A percentile compares a stretch with the other conserved stretches of the same genome.
These are phyloP conservation scores for Rubus parviflorus DNA, from an alignment of 306 rosid species.

Conservation along the genomic window DNA sequence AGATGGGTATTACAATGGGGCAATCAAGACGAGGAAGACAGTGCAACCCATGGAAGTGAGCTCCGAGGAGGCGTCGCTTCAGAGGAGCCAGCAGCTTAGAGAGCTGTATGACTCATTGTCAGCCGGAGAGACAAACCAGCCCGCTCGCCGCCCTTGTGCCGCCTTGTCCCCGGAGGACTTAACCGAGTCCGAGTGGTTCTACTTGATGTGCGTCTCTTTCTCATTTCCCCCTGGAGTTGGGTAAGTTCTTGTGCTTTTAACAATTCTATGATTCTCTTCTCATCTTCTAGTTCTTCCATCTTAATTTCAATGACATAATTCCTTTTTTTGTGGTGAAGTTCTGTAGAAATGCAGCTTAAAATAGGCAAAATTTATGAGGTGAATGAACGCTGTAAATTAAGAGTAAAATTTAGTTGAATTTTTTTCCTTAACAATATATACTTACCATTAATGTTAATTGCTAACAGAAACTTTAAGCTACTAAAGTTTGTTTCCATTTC, in stretches of 20 bases:
- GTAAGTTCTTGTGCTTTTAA: constrained; percentile 38
- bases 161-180: constrained; percentile 95
- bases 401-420: constrained; percentile 3
- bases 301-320: not conserved
- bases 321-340: constrained; percentile 10
- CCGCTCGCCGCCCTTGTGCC: constrained; percentile 73
- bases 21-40: constrained; percentile 90
- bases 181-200: constrained; percentile 97
- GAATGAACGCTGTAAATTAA: not conserved
- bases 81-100: constrained; percentile 92
- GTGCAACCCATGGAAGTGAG: constrained; percentile 92
- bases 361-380: constrained; percentile 7
- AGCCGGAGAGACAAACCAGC: constrained; percentile 73
- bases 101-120: constrained; percentile 85
- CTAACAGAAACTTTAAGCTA: not conserved
- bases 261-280: not conserved
- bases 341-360: not conserved
- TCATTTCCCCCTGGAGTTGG: constrained; percentile 84
- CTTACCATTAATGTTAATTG: not conserved
- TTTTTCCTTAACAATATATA: not conserved
- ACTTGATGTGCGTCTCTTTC: constrained; percentile 95
- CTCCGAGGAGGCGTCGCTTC: constrained; percentile 70
- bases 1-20: constrained; percentile 95
- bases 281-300: not conserved
- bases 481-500: constrained; percentile 6